phyloP scores from a whole-genome alignment of 176 grass and related monocot species.

The Triticum turgidum region DNA sequence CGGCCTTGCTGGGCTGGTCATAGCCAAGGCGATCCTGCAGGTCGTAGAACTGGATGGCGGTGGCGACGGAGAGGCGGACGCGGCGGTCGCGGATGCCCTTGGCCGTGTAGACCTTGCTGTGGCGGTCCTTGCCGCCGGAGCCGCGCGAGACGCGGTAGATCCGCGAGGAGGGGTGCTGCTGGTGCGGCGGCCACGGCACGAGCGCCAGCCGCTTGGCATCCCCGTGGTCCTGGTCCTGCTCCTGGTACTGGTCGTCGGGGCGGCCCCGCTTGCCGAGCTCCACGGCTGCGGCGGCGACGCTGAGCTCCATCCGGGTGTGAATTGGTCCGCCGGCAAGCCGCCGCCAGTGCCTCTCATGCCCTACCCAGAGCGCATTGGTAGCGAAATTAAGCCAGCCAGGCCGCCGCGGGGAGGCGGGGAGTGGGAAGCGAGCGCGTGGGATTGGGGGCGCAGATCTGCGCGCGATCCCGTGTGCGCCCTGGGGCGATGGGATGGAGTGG shows the following conservation, averaged over 20 bases:
- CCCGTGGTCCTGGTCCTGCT: neutral
- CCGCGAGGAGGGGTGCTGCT: slow-evolving; percentile 55
- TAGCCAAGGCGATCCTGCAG: slow-evolving; percentile 78
- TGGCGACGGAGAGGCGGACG: slow-evolving; percentile 73
- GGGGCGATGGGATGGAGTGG: neutral
- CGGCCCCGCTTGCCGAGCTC: slow-evolving; percentile 21
- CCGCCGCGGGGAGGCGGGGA: neutral
- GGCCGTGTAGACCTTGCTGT: slow-evolving; percentile 96
- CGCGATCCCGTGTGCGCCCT: neutral
- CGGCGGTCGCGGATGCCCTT: slow-evolving; percentile 86
- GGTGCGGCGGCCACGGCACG: slow-evolving; percentile 29
- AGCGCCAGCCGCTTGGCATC: slow-evolving; percentile 18
- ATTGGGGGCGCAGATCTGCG: slow-evolving; percentile 13
- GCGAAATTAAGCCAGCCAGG: neutral
- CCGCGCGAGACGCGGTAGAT: slow-evolving; percentile 76
- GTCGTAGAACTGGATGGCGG: slow-evolving; percentile 95
- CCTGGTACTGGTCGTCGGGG: neutral
- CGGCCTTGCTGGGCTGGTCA: slow-evolving; percentile 88
- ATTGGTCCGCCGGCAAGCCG: neutral
- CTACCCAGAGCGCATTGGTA: slow-evolving; percentile 22
- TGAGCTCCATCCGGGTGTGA: slow-evolving; percentile 30
- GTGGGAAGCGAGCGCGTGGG: neutral
- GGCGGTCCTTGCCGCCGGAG: slow-evolving; percentile 73
- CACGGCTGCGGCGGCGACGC: neutral
- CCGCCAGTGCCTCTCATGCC: slow-evolving; percentile 18